Base-by-base conservation (phyloP, 2,329 filamentous ascomycete species). In the Thielaviopsis populi region DNA sequence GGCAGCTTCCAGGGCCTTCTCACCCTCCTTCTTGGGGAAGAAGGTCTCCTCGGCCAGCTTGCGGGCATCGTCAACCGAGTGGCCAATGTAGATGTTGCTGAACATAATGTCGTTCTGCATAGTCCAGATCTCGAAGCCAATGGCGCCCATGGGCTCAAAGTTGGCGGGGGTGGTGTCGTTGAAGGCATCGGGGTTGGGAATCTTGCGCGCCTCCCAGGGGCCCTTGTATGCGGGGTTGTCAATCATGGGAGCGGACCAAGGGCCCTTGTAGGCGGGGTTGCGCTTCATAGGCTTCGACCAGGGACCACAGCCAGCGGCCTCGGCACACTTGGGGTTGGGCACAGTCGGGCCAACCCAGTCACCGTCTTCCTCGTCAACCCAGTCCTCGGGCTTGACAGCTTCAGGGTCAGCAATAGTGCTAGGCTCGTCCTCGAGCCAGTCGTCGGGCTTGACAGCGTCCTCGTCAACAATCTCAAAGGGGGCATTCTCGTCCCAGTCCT, bases 201-300 rank as follows among this genome's bases (percentile, higher is more conserved):
- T 96, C 87, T 96, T 96, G 77, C 86, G 85, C 70, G 94, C 92
- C 73, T 85, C 84, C 94, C 94, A 99, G 68, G 84, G 79, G 69
- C 94, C 94, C 86, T 97, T 97, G 85, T 97, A 99, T 71, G 82
- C 89, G 66, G 94, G 94, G 85, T 99, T 99, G 78, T 97, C 92
- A 71, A 99, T 90, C 75, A 85, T 83, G 67, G 91, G 89, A 58
- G 94, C 88, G 69, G 83, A 84, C 94, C 94, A 99, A 82, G 95
- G 95, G 85, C 94, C 94, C 89, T 97, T 97, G 86, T 95, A 97
- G 68, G 82, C 88, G 68, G 90, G 89, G 85, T 97, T 97, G 80
- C 87, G 89, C 79, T 86, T 96, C 84, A 89, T 84, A 69, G 94
- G 94, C 78, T 88, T 84, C 71, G 86, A 82, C 94, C 94, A 99